Percentiles rank a stretch among this genome's conserved stretches.
Conservation (phyloP, 139 green algal genomes). For the Auxenochlorella protothecoides region DNA sequence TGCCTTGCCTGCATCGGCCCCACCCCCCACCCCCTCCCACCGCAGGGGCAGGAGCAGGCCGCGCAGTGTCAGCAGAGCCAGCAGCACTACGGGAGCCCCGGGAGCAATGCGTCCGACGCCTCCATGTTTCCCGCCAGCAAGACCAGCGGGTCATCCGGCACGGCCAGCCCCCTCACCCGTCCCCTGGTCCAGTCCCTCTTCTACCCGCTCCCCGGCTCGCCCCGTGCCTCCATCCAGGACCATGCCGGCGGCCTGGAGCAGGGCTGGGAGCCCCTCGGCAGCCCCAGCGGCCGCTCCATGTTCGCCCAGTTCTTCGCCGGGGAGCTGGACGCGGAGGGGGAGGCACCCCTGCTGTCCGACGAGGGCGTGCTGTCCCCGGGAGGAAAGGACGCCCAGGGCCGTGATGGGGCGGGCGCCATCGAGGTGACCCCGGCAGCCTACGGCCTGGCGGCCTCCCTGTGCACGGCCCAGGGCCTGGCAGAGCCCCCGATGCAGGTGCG, state of each 20-base stretch:
- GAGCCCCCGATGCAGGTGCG: slow-evolving; percentile 12
- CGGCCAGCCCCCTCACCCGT: neutral
- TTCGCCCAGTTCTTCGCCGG: neutral
- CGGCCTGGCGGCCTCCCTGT: slow-evolving; percentile 13
- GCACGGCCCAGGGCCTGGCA: slow-evolving; percentile 14
- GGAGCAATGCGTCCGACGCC: neutral
- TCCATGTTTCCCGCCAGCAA: neutral
- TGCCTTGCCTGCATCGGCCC: neutral
- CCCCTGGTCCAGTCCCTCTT: slow-evolving; percentile 10
- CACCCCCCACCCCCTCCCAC: neutral
- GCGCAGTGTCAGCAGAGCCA: slow-evolving; percentile 7
- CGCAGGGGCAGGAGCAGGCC: slow-evolving; percentile 3
- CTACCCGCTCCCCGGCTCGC: slow-evolving; percentile 10
- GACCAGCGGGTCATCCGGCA: neutral
- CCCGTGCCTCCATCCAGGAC: slow-evolving; percentile 4
- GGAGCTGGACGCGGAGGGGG: neutral
- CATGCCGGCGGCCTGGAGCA: slow-evolving; percentile 3
- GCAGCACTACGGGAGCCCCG: slow-evolving; percentile 2
- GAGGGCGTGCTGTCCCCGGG: neutral
- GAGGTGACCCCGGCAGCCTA: slow-evolving; percentile 8
- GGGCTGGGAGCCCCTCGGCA: slow-evolving; percentile 4
- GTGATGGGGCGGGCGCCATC: neutral
- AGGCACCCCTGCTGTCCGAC: neutral
- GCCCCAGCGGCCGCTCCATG: neutral
- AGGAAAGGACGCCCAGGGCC: neutral